Percentiles rank a stretch among this genome's conserved stretches.
Evolutionary conservation across 805 yeast species (phyloP).

Genomic region (Isabelozyma heimii): DNA sequence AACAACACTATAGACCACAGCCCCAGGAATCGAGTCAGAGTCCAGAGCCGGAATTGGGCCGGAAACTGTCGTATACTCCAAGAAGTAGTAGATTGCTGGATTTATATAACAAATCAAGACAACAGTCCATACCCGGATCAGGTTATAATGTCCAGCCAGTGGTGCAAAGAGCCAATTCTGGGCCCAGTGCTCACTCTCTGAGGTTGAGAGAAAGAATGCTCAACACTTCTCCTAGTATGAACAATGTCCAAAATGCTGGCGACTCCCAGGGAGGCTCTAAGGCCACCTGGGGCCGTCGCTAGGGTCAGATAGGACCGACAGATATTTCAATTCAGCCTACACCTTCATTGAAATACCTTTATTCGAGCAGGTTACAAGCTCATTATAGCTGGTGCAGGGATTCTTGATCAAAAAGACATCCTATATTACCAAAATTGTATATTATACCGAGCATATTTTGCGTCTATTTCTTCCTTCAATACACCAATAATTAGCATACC

Average conservation of each 20-base stretch:
- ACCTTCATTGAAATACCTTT: too few species aligned
- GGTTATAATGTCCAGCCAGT: constrained; percentile 21
- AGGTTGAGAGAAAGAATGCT: constrained; percentile 29
- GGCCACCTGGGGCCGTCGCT: constrained; percentile 24
- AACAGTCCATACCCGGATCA: constrained; percentile 33
- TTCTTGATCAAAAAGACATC: too few species aligned
- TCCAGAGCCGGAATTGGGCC: neutral
- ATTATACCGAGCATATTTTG: neutral
- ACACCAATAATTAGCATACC: neutral
- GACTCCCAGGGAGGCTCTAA: constrained; percentile 7
- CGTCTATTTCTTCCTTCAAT: neutral
- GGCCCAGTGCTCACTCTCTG: constrained; percentile 8
- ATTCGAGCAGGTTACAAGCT: too few species aligned
- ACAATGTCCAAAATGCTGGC: constrained; percentile 6
- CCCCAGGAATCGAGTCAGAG: neutral
- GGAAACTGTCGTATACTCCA: constrained; percentile 20
- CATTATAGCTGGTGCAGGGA: too few species aligned
- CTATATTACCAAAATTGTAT: neutral
- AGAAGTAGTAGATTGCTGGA: constrained; percentile 36
- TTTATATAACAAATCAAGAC: constrained; percentile 39
- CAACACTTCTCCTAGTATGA: constrained; percentile 13
- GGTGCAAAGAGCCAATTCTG: constrained; percentile 23
- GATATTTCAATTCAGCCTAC: too few species aligned
- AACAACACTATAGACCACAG: constrained; percentile 2
- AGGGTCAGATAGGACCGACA: neutral